Evolutionary conservation across 2,329 filamentous ascomycete species (phyloP), one percentile per base, ranked within the genome.

Genomic region (Botrytis fabae): DNA sequence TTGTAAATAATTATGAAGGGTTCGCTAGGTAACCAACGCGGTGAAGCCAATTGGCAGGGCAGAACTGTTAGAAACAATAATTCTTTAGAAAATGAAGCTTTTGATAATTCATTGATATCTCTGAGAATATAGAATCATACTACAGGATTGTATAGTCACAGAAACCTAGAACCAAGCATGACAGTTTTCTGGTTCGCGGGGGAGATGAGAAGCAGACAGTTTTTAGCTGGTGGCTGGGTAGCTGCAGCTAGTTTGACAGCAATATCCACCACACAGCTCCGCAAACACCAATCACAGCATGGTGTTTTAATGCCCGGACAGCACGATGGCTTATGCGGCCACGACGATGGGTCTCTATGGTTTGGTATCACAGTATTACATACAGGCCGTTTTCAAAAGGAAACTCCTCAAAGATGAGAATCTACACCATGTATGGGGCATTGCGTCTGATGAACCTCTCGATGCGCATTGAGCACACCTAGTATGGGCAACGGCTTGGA

Each of bases 21-120:
- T 73, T 73, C 72, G 40, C 72, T 38, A 57, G 72, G 72, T 44
- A 70, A 73, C 68, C 48, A 70, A 64, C 32, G 44, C 62, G 63
- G 44, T 57, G 42, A 66, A 54, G 44, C 20, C 32, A 16, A 44
- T 38, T n/a, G 22, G 12, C 48, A n/a, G 14, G 51, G 44, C 28
- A 44, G 65, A 54, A 42, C 48, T 35, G n/a, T 38, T 38, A 48
- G 25, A 40, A 64, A 22, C 22, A 38, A 38, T 5, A n/a, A 32
- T 70, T 51, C 10, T 46, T 40, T 28, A 4, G 46, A 61, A n/a
- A 22, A 69, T 74, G 69, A 69, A 57, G 73, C 62, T 69, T 44
- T 72, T 72, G 73, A 72, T 48, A 46, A 59, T 64, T 61, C 25
- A 44, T 42, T 63, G 5, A 32, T 16, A 63, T 63, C 9, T 51